Conservation (phyloP, 1,139 yeast genomes). For the Yamadazyma oceani region DNA sequence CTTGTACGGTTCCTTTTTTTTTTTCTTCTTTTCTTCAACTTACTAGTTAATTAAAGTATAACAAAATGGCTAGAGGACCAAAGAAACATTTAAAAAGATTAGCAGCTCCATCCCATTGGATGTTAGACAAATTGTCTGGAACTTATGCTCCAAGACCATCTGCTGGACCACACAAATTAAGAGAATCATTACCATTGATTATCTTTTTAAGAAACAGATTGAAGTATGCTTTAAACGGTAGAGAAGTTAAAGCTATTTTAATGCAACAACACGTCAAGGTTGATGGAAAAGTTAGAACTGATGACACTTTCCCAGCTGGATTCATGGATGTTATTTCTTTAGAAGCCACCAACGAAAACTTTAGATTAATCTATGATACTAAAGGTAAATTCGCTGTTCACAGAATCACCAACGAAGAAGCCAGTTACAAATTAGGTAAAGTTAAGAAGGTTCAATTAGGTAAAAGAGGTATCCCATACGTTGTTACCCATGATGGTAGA, state of each 20-base stretch:
- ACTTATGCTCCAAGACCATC: constrained; percentile 99
- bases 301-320: constrained; percentile 98
- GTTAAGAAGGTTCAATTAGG: constrained; percentile 98
- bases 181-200: constrained; percentile 98
- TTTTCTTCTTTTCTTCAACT: no score
- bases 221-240: constrained; percentile 99
- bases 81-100: constrained; percentile 47
- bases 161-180: constrained; percentile 99
- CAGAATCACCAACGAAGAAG: constrained; percentile 99
- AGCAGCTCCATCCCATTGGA: constrained; percentile 96
- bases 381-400: constrained; percentile 99
- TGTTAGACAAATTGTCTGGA: constrained; percentile 99
- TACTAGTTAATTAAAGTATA: neutral
- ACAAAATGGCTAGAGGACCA: constrained; percentile 33
- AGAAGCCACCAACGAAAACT: constrained; percentile 98
- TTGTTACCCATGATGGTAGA: constrained; percentile 99
- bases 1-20: constrained; percentile 2
- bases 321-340: constrained; percentile 97
- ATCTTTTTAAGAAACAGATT: constrained; percentile 99
- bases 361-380: constrained; percentile 96
- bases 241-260: constrained; percentile 98
- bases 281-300: constrained; percentile 99
- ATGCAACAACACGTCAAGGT: constrained; percentile 99
- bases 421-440: constrained; percentile 95
- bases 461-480: constrained; percentile 97